Base-by-base conservation (phyloP, 257 asterid species). In the Fraxinus cuspidata region DNA sequence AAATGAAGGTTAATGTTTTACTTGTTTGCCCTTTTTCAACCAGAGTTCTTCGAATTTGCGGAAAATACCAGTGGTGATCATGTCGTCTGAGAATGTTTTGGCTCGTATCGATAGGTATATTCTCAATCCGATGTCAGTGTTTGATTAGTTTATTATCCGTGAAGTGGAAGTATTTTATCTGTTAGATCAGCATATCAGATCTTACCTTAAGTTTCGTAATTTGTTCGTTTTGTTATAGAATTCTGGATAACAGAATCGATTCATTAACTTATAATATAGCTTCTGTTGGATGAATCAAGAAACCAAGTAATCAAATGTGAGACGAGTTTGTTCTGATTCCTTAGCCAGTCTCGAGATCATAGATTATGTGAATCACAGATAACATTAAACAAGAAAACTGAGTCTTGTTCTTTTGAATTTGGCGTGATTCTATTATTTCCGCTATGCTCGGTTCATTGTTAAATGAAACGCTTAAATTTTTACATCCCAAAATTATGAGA, bases 61-160 rank as follows among this genome's bases (percentile, higher is more conserved):
- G 31, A 84, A 91, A 80, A 94, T 94, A 3, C 98, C 98, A 0
- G 98, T 92, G 47, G 98, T 92, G 83, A 82, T 94, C 3, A 92
- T 94, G 98, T 94, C 98, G 10, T 94, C 98, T 0, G 98, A 94
- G 79, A 92, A 94, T 75, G 60, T 94, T 9, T 40, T 91, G 71
- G 68, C 96, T 79, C 93, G 97, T 3, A 86, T 94, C 6, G 93
- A 91, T 85, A 90, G 98, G 98, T 94, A 88, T 65, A 23, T 29
- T 71, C 37, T 78, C 40, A 1, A 5, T 23, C 11, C 34, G 25
- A 4, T 16, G 38, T 10, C 42, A 11, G 3, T 19, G 25, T 37
- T 15, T 18, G 18, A 13, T 70, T 47, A 1, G 3, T 8, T 12
- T 11, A 0, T 42, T 42, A 42, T 3, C 12, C 3, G 18, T 10